Evolutionary conservation across 108 stramenopile species (phyloP), one percentile per base, ranked within the genome.

Genomic region (Mayamaea pseudoterrestris): DNA sequence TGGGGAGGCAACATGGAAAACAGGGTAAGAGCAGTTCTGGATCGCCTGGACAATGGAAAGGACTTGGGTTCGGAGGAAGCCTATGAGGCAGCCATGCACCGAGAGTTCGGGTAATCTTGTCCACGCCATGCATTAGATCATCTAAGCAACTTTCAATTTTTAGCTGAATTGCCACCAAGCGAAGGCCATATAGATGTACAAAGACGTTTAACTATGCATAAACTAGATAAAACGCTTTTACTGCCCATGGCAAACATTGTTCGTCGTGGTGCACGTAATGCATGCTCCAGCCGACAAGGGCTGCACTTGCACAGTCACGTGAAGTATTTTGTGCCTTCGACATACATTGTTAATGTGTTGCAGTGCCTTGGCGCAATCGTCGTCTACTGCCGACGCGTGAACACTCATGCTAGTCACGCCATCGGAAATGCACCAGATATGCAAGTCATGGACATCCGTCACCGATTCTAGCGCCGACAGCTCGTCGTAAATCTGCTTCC

Each of bases 371-470:
- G 37, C 20, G 3, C 5, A 5, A 39, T 8, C 30, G 32, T 28
- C 32, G 30, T 31, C 12, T 7, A 5, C 35, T 22, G 46, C 17
- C 23, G 45, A 45, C 2, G 35, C 24, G 50, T 89, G 83, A 0
- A 83, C 74, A 42, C 68, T 80, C 34, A 86, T 43, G 4, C 63
- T 57, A 14, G 53, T 41, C 34, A 58, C 35, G 27, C 79, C 79
- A 29, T 83, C 72, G 14, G 74, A 68, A 36, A 93, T 80, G 43
- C 48, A 60, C 94, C 94, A 95, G 49, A 95, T 77, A 56, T 93
- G 94, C 42, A 95, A 53, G 57, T 92, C 80, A 57, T 95, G 94
- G 12, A 93, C 91, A 53, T 93, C 58, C 16, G 41, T 48, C 11
- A 95, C 83, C 13, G 76, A 73, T 8, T 51, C 31, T 30, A 95